Percentiles rank a stretch among this genome's conserved stretches.
Evolutionary conservation across 2,329 filamentous ascomycete species (phyloP).

Genomic region (Leptoxyphium fumago): DNA sequence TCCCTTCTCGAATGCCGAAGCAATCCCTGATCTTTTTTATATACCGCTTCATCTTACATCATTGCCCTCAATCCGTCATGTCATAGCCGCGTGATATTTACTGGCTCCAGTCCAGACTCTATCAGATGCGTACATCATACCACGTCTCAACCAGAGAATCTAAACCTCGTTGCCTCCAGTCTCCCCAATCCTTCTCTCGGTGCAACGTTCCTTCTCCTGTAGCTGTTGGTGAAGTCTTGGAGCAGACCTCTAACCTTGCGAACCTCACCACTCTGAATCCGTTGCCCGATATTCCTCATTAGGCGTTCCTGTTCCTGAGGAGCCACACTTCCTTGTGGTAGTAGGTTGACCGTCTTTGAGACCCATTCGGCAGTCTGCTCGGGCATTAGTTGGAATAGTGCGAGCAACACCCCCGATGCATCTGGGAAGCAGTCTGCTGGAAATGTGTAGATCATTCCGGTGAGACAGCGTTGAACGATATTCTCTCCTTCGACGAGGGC

Average conservation of each 20-base stretch:
- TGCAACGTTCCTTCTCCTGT: conserved; percentile 87
- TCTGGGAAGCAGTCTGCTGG: conserved; percentile 91
- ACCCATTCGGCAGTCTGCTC: conserved; percentile 70
- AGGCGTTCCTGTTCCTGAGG: conserved; percentile 67
- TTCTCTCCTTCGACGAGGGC: conserved; percentile 52
- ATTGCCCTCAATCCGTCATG: no score
- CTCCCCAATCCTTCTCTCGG: conserved; percentile 80
- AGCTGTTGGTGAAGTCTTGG: conserved; percentile 94
- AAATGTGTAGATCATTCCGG: conserved; percentile 99
- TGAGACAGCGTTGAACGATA: conserved; percentile 77
- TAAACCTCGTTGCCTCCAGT: conserved; percentile 75
- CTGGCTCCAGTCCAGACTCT: no score
- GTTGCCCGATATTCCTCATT: conserved; percentile 62
- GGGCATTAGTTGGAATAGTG: conserved; percentile 76
- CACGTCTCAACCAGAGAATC: conserved; percentile 39
- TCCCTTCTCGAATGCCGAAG: no score
- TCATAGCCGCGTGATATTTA: no score
- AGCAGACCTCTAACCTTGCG: conserved; percentile 71
- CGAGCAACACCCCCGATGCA: conserved; percentile 79
- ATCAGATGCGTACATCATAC: background rate
- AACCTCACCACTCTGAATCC: conserved; percentile 52
- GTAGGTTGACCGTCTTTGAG: conserved; percentile 63
- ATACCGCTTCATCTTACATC: no score
- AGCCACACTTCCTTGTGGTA: conserved; percentile 70
- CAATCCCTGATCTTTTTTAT: no score